phyloP scores from a whole-genome alignment of 169 alveolate species.

The Prorocentrum cordatum region DNA sequence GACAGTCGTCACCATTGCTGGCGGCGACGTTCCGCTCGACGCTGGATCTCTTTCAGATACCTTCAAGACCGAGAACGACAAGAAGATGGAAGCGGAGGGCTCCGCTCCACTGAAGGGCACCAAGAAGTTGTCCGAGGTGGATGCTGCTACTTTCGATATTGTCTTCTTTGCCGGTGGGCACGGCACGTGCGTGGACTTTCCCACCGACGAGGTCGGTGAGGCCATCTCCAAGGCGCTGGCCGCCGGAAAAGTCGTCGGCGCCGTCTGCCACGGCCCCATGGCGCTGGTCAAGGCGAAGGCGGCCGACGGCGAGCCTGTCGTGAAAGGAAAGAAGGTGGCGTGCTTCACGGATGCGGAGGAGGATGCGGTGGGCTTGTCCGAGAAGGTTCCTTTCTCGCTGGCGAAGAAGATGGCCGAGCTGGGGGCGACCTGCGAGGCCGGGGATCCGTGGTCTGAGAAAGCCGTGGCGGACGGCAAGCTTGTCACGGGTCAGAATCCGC shows the following conservation, averaged over 20 bases:
- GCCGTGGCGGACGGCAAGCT: too few relatives aligned
- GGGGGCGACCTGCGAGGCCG: too few relatives aligned
- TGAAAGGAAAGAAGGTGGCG: background rate
- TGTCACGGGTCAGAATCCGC: too few relatives aligned
- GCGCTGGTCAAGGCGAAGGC: background rate
- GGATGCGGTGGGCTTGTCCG: too few relatives aligned
- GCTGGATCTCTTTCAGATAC: background rate
- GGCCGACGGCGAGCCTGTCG: background rate
- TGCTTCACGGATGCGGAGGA: background rate
- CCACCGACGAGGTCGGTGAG: background rate
- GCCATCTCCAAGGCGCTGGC: background rate
- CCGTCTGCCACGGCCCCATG: background rate
- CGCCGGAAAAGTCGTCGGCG: background rate
- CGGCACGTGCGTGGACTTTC: background rate
- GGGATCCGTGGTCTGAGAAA: too few relatives aligned
- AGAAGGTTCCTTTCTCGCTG: too few relatives aligned
- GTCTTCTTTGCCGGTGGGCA: background rate
- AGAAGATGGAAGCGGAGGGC: background rate
- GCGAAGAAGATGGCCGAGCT: too few relatives aligned
- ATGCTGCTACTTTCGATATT: background rate
- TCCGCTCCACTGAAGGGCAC: background rate
- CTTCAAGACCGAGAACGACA: constrained; percentile 2
- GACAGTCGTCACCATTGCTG: background rate
- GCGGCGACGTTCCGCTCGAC: background rate
- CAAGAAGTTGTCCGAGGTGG: background rate